Evolutionary conservation across 1,284 basidiomycete genomes (phyloP).

Genomic region (Ceratobasidium sp.): DNA sequence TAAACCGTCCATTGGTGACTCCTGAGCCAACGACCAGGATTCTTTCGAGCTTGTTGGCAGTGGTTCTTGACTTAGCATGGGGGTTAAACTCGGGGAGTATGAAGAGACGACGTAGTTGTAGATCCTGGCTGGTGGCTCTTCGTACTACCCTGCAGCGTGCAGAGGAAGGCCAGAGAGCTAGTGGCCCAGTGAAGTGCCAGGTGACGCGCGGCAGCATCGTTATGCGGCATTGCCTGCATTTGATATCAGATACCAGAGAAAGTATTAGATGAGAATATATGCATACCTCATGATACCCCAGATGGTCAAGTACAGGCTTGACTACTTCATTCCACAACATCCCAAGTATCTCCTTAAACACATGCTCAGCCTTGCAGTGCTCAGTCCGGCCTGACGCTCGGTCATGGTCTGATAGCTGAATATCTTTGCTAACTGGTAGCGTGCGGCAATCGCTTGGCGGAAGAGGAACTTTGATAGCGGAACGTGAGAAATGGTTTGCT

Average conservation of each 20-base stretch:
- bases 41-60: background rate
- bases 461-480: background rate
- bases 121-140: background rate
- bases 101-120: slow-evolving; percentile 30
- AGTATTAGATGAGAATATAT: too few species aligned
- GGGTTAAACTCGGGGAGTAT: slow-evolving; percentile 13
- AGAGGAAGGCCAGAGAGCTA: slow-evolving; percentile 18
- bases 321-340: slow-evolving; percentile 29
- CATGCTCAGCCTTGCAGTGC: too few species aligned
- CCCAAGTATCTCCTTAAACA: background rate
- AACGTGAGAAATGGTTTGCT: background rate
- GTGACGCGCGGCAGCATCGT: slow-evolving; percentile 18
- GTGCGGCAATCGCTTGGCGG: background rate
- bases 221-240: background rate
- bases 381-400: too few species aligned
- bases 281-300: slow-evolving; percentile 16
- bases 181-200: slow-evolving; percentile 20
- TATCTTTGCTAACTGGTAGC: background rate
- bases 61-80: background rate
- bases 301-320: slow-evolving; percentile 7
- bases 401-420: background rate
- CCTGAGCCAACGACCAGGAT: slow-evolving; percentile 6
- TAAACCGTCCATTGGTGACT: background rate
- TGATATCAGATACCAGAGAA: too few species aligned
- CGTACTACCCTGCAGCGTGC: slow-evolving; percentile 27